Evolutionary conservation across 2,329 filamentous ascomycete species (phyloP).

Genomic region (Exophiala oligosperma): DNA sequence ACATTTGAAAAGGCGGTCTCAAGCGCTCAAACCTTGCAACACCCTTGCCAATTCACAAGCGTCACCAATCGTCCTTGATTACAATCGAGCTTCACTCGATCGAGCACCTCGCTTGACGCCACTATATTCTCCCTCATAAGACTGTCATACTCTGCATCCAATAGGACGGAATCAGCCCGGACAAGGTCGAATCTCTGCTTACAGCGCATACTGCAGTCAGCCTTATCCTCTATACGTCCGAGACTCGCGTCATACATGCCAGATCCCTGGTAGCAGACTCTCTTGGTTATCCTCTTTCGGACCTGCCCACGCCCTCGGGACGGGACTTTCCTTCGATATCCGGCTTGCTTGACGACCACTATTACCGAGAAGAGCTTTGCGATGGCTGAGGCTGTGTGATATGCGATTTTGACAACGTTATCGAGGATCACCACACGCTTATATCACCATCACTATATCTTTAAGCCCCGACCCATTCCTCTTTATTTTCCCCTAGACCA

Average conservation of each 20-base stretch:
- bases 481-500: slow-evolving; percentile 31
- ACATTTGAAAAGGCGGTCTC: slow-evolving; percentile 9
- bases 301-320: slow-evolving; percentile 3
- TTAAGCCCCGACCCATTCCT: background rate
- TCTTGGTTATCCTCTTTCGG: background rate
- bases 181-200: slow-evolving; percentile 14
- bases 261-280: background rate
- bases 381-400: slow-evolving; percentile 19
- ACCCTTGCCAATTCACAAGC: background rate
- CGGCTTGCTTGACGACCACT: slow-evolving; percentile 7
- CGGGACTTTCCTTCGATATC: slow-evolving; percentile 12
- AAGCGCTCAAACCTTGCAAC: slow-evolving; percentile 4
- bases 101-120: background rate
- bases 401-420: slow-evolving; percentile 10
- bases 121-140: slow-evolving; percentile 3
- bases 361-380: slow-evolving; percentile 6
- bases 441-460: background rate
- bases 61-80: background rate
- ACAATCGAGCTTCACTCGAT: background rate
- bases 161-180: slow-evolving; percentile 20
- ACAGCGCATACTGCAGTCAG: slow-evolving; percentile 25
- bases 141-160: slow-evolving; percentile 1
- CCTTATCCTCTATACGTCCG: slow-evolving; percentile 4
- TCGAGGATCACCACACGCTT: slow-evolving; percentile 8
- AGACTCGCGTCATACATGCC: slow-evolving; percentile 5